Conservation (phyloP, 495 filamentous ascomycete species). For the Hypoxylon fragiforme region DNA sequence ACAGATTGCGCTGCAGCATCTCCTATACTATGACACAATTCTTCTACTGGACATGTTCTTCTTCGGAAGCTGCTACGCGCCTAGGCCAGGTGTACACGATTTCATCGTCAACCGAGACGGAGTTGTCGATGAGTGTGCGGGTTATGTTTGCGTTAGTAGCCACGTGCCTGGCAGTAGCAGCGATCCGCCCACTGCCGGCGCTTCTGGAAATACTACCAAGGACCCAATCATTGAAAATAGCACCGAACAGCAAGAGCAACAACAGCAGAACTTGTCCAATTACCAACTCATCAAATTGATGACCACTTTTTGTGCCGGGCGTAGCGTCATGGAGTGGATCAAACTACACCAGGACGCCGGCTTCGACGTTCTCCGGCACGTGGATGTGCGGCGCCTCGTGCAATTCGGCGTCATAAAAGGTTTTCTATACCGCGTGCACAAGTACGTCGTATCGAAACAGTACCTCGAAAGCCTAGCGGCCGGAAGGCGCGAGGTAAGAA, state of each 20-base stretch:
- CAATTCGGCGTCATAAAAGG: conserved; percentile 97
- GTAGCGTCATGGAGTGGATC: conserved; percentile 81
- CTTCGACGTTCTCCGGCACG: conserved; percentile 61
- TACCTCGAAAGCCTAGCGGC: conserved; percentile 49
- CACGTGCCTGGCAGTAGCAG: conserved; percentile 1
- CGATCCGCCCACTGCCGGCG: conserved; percentile 6
- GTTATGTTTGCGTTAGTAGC: conserved; percentile 65
- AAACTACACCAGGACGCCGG: conserved; percentile 63
- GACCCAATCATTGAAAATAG: background rate
- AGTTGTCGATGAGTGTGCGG: conserved; percentile 82
- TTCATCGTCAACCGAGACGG: conserved; percentile 69
- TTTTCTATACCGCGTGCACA: conserved; percentile 90
- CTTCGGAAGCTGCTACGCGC: conserved; percentile 87
- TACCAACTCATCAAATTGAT: conserved; percentile 71
- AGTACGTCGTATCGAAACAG: conserved; percentile 73
- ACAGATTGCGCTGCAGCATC: conserved; percentile 79
- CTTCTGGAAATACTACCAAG: background rate
- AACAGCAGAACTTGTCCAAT: conserved; percentile 46
- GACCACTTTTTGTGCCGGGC: conserved; percentile 73
- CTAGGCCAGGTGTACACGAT: conserved; percentile 70
- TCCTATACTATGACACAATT: conserved; percentile 87
- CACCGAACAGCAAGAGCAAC: conserved; percentile 20
- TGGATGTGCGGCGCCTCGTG: conserved; percentile 89
- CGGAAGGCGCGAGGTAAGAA: conserved; percentile 40
- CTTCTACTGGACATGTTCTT: conserved; percentile 91